Evolutionary conservation across 768 basidiomycete species (phyloP), one percentile per base, ranked within the genome.

Genomic region (Mycena alexandri): DNA sequence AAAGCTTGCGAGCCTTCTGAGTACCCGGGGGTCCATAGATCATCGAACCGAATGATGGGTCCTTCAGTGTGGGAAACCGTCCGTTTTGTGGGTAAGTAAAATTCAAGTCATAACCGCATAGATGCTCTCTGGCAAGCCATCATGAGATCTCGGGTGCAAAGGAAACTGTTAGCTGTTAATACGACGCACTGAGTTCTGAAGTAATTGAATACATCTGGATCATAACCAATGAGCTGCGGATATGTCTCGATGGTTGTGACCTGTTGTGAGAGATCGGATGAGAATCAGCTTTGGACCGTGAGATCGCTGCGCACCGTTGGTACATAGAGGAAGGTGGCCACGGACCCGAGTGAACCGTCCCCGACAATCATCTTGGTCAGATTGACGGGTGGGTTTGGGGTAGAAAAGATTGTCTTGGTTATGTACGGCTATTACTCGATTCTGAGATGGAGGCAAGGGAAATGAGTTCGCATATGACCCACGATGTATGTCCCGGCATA

Each of bases 401-500:
- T 83, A 47, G 81, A 82, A 73, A 93, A 91, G 72, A 91, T 89
- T 14, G 90, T 81, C 75, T 92, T 91, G 62, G 88, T 79, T 73
- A 93, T 93, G 74, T 93, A 93, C 11, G 92, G 91, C 69, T 70
- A 43, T 59, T 50, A 2, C 11, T 22, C 38, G 24, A 2, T 46
- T 12, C 6, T 43, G 7, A 38, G 21, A 11, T 5, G 48, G 0
- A 10, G 21, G 36, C 8, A 16, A 8, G 5, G 36, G 25, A 34
- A 21, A 59, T 44, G 43, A 38, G 52, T 25, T 6, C 10, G 38
- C 11, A 38, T 10, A 42, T 38, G n/a, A 74, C 88, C 69, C 29
- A 65, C 90, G 57, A 92, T 92, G 71, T 92, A 92, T 60, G 83
- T 84, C 21, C 92, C 92, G 7, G 92, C 88, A 75, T 93, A 93